Evolutionary conservation across 176 grass and related monocot genomes (phyloP).

Genomic region (Saccharum officinarum): DNA sequence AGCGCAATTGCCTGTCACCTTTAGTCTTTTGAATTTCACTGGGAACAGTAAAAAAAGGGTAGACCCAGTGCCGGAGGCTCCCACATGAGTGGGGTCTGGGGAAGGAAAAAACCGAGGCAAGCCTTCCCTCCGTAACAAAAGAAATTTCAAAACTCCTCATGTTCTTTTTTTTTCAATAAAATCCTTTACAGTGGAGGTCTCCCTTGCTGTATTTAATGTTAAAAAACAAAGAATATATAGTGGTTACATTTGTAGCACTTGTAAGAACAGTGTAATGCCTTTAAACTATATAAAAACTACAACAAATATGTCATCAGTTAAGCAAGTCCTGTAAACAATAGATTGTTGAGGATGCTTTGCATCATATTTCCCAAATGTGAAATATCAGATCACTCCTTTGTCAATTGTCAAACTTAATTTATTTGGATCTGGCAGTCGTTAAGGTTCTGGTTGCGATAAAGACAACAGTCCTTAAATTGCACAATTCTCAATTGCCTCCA

Average conservation of each 20-base stretch:
- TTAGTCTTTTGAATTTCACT: conserved; percentile 4
- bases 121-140: too few species aligned
- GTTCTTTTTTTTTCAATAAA: background rate
- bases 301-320: background rate
- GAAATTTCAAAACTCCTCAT: background rate
- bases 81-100: too few species aligned
- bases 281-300: background rate
- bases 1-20: too few species aligned
- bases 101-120: too few species aligned
- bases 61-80: too few species aligned
- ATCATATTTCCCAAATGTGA: background rate
- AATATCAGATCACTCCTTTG: background rate
- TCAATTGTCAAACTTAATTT: background rate
- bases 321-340: background rate
- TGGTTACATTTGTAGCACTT: background rate
- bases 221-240: background rate
- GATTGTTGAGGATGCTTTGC: conserved; percentile 1
- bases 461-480: background rate
- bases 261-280: background rate
- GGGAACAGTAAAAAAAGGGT: too few species aligned
- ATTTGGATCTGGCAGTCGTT: conserved; percentile 2
- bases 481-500: conserved; percentile 11
- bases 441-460: background rate
- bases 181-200: background rate
- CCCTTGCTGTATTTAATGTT: background rate